phyloP scores from a whole-genome alignment of 2,329 filamentous ascomycete species.

The Venturia carpophila region DNA sequence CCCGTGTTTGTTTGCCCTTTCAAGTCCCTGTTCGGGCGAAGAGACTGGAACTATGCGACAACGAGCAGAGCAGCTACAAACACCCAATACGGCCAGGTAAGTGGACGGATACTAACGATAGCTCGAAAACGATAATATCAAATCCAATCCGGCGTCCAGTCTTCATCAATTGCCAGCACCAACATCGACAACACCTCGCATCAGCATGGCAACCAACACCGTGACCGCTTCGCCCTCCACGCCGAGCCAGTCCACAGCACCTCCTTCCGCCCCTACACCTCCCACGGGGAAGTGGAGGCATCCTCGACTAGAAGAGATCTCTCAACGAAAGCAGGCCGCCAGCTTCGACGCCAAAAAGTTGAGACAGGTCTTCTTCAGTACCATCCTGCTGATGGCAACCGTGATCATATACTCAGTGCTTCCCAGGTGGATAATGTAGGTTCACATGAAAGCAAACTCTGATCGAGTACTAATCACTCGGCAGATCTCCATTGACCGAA shows the following conservation, averaged over 20 bases:
- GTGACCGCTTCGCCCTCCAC: conserved; percentile 9
- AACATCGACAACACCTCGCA: neutral
- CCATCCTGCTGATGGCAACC: conserved; percentile 42
- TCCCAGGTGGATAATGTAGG: neutral
- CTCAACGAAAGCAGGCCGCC: conserved; percentile 66
- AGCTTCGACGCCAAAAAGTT: conserved; percentile 75
- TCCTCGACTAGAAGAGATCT: conserved; percentile 80
- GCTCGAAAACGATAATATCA: neutral
- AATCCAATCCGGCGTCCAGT: too few species aligned
- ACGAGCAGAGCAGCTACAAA: neutral
- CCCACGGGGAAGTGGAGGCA: conserved; percentile 73
- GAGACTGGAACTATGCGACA: neutral
- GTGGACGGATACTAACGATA: neutral
- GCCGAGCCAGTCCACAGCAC: conserved; percentile 8
- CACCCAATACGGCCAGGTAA: neutral
- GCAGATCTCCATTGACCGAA: conserved; percentile 23
- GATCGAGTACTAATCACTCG: neutral
- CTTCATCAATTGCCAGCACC: neutral
- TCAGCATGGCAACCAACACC: conserved; percentile 14
- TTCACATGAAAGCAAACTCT: neutral
- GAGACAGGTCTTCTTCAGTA: conserved; percentile 60
- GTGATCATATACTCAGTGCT: neutral
- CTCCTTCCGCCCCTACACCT: conserved; percentile 34
- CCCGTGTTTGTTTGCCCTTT: neutral
- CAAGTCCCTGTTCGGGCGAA: neutral